These are phyloP conservation scores for Chrysoporthe austroafricana DNA, from an alignment of 2,329 filamentous ascomycete species.

Conservation along the genomic window DNA sequence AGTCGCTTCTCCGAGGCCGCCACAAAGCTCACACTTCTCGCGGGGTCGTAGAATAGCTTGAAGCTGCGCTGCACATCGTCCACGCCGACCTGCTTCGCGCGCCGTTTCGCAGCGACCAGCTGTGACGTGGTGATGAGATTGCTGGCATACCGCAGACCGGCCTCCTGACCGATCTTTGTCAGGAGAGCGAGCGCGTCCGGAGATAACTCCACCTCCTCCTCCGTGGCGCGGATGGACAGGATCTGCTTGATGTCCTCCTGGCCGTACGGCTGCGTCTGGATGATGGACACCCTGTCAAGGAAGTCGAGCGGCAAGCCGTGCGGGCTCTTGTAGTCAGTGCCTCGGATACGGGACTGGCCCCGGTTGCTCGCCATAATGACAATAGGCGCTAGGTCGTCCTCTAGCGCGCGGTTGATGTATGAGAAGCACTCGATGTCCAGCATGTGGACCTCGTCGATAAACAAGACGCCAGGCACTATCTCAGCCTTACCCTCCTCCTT, in stretches of 20 bases:
- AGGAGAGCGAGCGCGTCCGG: slow-evolving; percentile 89
- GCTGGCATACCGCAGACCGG: slow-evolving; percentile 92
- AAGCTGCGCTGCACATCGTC: slow-evolving; percentile 94
- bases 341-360: slow-evolving; percentile 86
- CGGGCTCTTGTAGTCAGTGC: slow-evolving; percentile 89
- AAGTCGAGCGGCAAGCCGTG: slow-evolving; percentile 96
- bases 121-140: slow-evolving; percentile 96
- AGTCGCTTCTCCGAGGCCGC: slow-evolving; percentile 88
- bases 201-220: slow-evolving; percentile 92
- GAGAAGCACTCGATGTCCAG: slow-evolving; percentile 99
- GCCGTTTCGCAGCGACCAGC: slow-evolving; percentile 83
- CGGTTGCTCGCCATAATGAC: slow-evolving; percentile 99
- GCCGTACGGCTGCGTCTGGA: slow-evolving; percentile 86
- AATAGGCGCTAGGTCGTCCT: slow-evolving; percentile 92
- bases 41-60: slow-evolving; percentile 89
- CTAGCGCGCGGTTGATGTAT: slow-evolving; percentile 95
- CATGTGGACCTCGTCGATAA: slow-evolving; percentile 99
- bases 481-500: slow-evolving; percentile 99
- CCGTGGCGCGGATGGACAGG: slow-evolving; percentile 85
- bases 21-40: slow-evolving; percentile 88
- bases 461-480: slow-evolving; percentile 94
- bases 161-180: slow-evolving; percentile 93
- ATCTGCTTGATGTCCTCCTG: slow-evolving; percentile 90
- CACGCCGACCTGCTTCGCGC: slow-evolving; percentile 79
- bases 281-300: slow-evolving; percentile 92